These are phyloP conservation scores for Pythium brachiatum DNA, from an alignment of 352 stramenopile genomes.

Conservation along the genomic window DNA sequence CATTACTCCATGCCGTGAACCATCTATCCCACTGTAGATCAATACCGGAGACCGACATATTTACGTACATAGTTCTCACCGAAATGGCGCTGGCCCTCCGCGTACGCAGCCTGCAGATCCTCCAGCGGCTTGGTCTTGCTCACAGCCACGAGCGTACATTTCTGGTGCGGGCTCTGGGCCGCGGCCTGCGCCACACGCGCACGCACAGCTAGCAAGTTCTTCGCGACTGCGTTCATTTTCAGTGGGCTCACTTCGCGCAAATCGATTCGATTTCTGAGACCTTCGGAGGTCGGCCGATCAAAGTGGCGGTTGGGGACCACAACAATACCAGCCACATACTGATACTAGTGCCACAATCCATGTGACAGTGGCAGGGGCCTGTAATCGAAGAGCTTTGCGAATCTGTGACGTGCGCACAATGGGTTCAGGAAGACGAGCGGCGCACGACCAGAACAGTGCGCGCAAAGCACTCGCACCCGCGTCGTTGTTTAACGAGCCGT, in stretches of 20 bases:
- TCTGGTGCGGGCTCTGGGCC: conserved; percentile 51
- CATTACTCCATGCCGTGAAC: too few species aligned
- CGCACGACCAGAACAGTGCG: too few species aligned
- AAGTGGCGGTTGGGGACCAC: neutral
- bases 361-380: too few species aligned
- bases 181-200: conserved; percentile 58
- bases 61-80: conserved; percentile 98
- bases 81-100: conserved; percentile 93
- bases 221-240: conserved; percentile 31
- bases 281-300: neutral
- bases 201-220: conserved; percentile 62
- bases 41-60: conserved; percentile 5
- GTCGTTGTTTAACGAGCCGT: too few species aligned
- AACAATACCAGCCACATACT: neutral
- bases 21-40: conserved; percentile 3
- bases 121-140: conserved; percentile 94
- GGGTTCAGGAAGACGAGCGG: too few species aligned
- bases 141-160: conserved; percentile 88
- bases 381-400: too few species aligned
- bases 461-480: too few species aligned
- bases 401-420: conserved; percentile 3
- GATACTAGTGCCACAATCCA: neutral
- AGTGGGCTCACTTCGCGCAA: neutral
- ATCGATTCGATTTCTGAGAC: conserved; percentile 4
- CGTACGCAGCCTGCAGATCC: conserved; percentile 87